Percentiles rank a stretch among this genome's conserved stretches.
These are phyloP conservation scores for Akanthomyces muscarius DNA, from an alignment of 2,329 filamentous ascomycete genomes.

Conservation along the genomic window DNA sequence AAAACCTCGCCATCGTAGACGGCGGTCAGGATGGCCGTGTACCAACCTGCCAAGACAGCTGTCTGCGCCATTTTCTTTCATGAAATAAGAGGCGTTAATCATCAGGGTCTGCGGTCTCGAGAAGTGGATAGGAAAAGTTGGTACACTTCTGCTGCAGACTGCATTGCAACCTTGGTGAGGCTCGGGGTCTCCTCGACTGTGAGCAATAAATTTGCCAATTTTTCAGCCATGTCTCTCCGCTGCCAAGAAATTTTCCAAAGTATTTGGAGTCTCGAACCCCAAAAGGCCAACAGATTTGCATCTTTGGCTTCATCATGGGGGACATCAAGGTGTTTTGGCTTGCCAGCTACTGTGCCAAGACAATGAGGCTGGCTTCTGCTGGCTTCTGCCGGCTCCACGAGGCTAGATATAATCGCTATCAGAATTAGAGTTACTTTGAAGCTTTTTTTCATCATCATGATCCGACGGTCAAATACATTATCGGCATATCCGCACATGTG, in stretches of 20 bases:
- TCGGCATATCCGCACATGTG: no score
- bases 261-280: not conserved
- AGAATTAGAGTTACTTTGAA: conserved; percentile 13
- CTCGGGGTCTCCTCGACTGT: not conserved
- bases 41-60: not conserved
- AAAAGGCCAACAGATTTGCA: not conserved
- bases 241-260: not conserved
- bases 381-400: not conserved
- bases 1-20: not conserved
- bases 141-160: not conserved
- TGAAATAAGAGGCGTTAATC: not conserved
- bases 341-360: conserved; percentile 11
- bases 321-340: conserved; percentile 17
- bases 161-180: not conserved
- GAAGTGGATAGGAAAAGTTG: not conserved
- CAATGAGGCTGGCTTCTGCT: not conserved
- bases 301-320: not conserved
- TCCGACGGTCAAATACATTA: no score
- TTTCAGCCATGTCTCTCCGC: not conserved
- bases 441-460: not conserved
- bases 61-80: not conserved
- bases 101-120: not conserved
- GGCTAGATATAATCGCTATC: not conserved
- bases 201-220: not conserved
- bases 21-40: not conserved